Evolutionary conservation across 163 green algal genomes (phyloP).

Genomic region (Scenedesmus sp.): DNA sequence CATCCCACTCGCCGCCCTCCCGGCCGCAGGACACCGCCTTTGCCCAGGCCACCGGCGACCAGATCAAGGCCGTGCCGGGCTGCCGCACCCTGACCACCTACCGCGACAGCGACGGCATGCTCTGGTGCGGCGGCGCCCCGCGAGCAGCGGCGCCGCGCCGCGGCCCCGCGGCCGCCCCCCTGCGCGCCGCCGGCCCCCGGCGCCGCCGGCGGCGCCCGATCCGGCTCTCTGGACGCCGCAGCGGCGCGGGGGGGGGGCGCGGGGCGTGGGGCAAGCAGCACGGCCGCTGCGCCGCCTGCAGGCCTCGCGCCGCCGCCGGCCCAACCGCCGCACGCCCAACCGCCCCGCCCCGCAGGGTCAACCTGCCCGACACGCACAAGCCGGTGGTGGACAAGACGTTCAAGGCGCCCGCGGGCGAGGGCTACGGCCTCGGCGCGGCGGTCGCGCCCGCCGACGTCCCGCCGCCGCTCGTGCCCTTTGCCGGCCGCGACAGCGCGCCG

Average conservation of each 20-base stretch:
- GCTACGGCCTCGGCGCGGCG: background rate
- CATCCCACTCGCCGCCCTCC: background rate
- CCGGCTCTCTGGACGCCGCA: too few species aligned
- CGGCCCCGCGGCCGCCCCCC: too few species aligned
- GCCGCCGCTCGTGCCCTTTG: conserved; percentile 37
- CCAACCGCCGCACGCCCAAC: background rate
- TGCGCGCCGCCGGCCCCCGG: too few species aligned
- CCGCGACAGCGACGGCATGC: conserved; percentile 30
- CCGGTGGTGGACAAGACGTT: conserved; percentile 18
- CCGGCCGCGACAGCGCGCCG: conserved; percentile 26
- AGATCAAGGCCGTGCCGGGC: background rate
- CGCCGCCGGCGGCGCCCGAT: too few species aligned
- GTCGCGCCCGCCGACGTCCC: background rate
- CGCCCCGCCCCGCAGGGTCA: background rate
- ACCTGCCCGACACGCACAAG: background rate
- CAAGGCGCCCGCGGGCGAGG: background rate
- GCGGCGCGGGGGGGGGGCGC: too few species aligned
- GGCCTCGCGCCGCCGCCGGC: background rate
- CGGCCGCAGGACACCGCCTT: conserved; percentile 22
- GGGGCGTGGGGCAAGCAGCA: background rate
- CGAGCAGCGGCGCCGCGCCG: too few species aligned
- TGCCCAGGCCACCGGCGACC: background rate
- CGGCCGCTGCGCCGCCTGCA: background rate
- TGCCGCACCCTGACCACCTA: background rate
- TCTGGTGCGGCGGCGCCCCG: conserved; percentile 5